Conservation (phyloP, 257 asterid genomes). For the Solanum lignicaule region DNA sequence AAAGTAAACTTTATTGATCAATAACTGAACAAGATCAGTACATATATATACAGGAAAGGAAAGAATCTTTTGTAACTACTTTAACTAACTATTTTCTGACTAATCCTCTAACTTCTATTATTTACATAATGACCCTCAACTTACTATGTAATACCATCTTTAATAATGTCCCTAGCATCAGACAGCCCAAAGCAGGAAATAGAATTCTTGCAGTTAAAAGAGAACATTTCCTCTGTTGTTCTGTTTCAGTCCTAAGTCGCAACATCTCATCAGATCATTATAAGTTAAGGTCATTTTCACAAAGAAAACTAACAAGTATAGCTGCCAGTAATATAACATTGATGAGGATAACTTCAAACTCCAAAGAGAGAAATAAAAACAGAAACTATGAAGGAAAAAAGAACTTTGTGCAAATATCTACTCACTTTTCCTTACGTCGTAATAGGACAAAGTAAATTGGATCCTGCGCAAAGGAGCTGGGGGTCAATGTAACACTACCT, state of each 20-base stretch:
- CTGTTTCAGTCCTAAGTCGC: conserved; percentile 32
- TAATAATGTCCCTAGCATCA: conserved; percentile 75
- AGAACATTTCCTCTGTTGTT: conserved; percentile 32
- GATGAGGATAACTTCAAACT: neutral
- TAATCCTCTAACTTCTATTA: too few relatives aligned
- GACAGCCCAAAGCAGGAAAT: conserved; percentile 50
- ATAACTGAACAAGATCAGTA: too few relatives aligned
- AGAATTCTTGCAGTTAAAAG: conserved; percentile 40
- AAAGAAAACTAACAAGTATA: neutral
- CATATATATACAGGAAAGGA: too few relatives aligned
- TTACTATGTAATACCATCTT: too few relatives aligned
- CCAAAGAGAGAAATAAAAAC: neutral
- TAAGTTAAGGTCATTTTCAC: neutral
- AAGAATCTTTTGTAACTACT: too few relatives aligned
- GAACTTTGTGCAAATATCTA: neutral
- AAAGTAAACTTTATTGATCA: too few relatives aligned
- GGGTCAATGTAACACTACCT: too few relatives aligned
- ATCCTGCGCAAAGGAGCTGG: conserved; percentile 18
- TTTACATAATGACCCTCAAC: too few relatives aligned
- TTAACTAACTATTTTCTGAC: too few relatives aligned
- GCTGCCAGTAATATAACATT: neutral
- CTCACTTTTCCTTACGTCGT: conserved; percentile 45
- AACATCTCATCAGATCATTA: neutral
- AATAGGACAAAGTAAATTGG: conserved; percentile 66
- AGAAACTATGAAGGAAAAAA: neutral